Conservation (phyloP, 345 rosid species). For the Bruguiera sexangula region DNA sequence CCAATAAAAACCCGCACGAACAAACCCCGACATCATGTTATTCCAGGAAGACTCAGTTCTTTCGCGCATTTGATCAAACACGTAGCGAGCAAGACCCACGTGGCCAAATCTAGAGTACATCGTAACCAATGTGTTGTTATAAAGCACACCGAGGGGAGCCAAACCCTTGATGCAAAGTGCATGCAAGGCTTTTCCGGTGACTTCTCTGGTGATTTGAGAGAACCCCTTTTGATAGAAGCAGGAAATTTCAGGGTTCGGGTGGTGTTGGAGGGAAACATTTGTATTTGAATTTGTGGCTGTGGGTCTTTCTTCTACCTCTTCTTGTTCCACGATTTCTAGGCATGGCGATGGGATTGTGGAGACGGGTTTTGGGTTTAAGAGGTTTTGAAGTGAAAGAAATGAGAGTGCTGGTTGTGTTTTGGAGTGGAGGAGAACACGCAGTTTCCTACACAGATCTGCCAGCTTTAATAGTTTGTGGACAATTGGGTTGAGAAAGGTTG, state of each 20-base stretch:
- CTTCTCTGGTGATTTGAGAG: slow-evolving; percentile 55
- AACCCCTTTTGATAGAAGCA: slow-evolving; percentile 69
- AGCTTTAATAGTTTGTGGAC: slow-evolving; percentile 13
- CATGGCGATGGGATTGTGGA: slow-evolving; percentile 37
- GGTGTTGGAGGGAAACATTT: slow-evolving; percentile 45
- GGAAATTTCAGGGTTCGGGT: slow-evolving; percentile 56
- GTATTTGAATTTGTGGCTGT: slow-evolving; percentile 5
- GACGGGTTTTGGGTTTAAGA: slow-evolving; percentile 20
- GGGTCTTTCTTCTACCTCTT: slow-evolving; percentile 12
- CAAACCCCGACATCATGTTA: slow-evolving; percentile 69
- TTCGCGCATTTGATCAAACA: slow-evolving; percentile 69
- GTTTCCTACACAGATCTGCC: slow-evolving; percentile 23
- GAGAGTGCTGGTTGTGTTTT: neutral
- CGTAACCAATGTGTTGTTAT: slow-evolving; percentile 57
- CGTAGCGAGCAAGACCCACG: slow-evolving; percentile 42
- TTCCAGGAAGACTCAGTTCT: slow-evolving; percentile 83
- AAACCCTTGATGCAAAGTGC: slow-evolving; percentile 65
- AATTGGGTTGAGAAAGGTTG: neutral
- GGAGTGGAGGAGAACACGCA: slow-evolving; percentile 14
- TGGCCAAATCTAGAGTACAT: slow-evolving; percentile 62
- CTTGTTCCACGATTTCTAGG: slow-evolving; percentile 3
- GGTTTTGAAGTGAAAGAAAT: slow-evolving; percentile 21
- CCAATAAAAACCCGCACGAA: slow-evolving; percentile 43
- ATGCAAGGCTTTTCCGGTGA: slow-evolving; percentile 63
- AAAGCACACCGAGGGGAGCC: slow-evolving; percentile 38